Percentiles rank a stretch among this genome's conserved stretches.
Conservation (phyloP, 768 basidiomycete genomes). For the Termitomyces sp. region DNA sequence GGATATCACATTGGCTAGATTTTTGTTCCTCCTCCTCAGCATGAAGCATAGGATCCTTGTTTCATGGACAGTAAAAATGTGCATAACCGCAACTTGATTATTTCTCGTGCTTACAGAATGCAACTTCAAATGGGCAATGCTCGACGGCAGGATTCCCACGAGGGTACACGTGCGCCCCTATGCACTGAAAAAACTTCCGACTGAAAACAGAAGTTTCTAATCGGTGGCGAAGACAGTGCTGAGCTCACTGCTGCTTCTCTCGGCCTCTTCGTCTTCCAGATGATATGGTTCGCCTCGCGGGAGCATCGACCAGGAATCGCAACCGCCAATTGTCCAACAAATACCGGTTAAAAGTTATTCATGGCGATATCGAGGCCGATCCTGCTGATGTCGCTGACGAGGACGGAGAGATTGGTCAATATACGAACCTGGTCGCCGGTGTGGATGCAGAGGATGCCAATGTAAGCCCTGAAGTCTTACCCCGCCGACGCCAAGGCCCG, state of each 20-base stretch:
- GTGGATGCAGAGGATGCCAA: slow-evolving; percentile 93
- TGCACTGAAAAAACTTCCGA: background rate
- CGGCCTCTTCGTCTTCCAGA: slow-evolving; percentile 47
- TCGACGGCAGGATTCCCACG: slow-evolving; percentile 2
- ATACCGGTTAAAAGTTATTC: slow-evolving; percentile 80
- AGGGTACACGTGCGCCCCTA: slow-evolving; percentile 1
- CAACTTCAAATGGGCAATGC: background rate
- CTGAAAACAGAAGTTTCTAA: slow-evolving; percentile 12
- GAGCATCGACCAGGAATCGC: slow-evolving; percentile 69
- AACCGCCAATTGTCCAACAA: slow-evolving; percentile 85
- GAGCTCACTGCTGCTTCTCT: slow-evolving; percentile 8
- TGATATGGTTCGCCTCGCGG: slow-evolving; percentile 84
- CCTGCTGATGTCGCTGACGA: slow-evolving; percentile 79
- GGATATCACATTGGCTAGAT: background rate
- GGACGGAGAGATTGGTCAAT: slow-evolving; percentile 75
- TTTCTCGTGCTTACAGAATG: too few relatives aligned
- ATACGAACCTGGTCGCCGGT: slow-evolving; percentile 73
- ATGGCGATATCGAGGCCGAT: slow-evolving; percentile 79
- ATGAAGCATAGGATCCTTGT: background rate
- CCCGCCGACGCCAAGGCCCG: slow-evolving; percentile 37
- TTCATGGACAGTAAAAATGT: background rate
- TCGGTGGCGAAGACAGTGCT: slow-evolving; percentile 9
- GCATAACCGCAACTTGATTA: background rate
- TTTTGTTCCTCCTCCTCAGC: background rate
- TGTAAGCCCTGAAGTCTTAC: slow-evolving; percentile 56